Evolutionary conservation across 768 basidiomycete genomes (phyloP).

Genomic region (Russula brevipes): DNA sequence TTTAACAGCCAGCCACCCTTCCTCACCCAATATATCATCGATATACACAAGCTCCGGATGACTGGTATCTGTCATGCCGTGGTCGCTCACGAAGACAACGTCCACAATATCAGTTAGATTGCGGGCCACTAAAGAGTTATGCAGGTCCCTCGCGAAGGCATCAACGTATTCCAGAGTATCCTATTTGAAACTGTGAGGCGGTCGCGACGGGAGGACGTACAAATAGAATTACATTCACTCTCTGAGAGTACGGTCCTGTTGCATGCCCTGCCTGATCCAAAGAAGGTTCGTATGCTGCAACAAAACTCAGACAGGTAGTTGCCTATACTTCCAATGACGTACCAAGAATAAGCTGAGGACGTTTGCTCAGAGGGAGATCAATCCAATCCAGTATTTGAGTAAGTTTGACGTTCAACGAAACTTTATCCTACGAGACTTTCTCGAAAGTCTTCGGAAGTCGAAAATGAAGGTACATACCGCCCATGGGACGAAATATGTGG

Average conservation of each 20-base stretch:
- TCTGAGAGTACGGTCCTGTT: conserved; percentile 60
- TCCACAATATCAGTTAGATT: conserved; percentile 83
- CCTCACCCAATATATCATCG: conserved; percentile 71
- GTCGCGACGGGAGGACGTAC: not conserved
- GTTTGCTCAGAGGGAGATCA: conserved; percentile 60
- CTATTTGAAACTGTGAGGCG: conserved; percentile 33
- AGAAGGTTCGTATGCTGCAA: conserved; percentile 73
- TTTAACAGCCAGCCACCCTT: conserved; percentile 54
- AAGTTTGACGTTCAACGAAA: conserved; percentile 63
- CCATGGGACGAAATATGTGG: conserved; percentile 80
- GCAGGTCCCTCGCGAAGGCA: conserved; percentile 64
- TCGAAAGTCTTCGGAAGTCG: not conserved
- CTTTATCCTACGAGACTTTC: conserved; percentile 42
- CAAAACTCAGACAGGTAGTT: not conserved
- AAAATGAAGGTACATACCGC: conserved; percentile 37
- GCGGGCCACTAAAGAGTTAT: conserved; percentile 55
- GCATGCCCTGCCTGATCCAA: conserved; percentile 81
- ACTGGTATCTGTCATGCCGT: conserved; percentile 91
- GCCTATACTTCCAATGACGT: conserved; percentile 27
- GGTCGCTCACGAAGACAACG: conserved; percentile 84
- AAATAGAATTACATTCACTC: conserved; percentile 57
- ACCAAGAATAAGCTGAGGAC: conserved; percentile 79
- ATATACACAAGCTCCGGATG: conserved; percentile 70
- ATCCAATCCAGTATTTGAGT: conserved; percentile 79
- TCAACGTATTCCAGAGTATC: conserved; percentile 66